Evolutionary conservation across 148 eudicot genomes (phyloP).

Genomic region (Dianthus caryophyllus): DNA sequence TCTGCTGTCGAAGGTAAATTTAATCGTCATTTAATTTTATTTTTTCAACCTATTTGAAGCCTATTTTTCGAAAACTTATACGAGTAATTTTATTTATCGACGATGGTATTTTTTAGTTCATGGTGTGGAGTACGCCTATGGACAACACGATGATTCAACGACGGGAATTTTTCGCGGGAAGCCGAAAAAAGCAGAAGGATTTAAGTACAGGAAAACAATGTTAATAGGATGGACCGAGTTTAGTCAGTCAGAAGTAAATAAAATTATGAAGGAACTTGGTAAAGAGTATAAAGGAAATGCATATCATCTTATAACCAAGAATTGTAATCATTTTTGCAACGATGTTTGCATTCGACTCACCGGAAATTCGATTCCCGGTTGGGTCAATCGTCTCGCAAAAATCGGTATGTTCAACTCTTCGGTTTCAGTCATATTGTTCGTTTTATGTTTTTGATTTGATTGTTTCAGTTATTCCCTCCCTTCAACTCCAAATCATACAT

Average conservation of each 20-base stretch:
- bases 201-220: conserved; percentile 41
- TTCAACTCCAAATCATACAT: too few species aligned
- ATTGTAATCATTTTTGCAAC: conserved; percentile 66
- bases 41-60: background rate
- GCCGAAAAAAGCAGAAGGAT: conserved; percentile 53
- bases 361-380: conserved; percentile 50
- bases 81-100: background rate
- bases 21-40: background rate
- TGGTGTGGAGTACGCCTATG: conserved; percentile 65
- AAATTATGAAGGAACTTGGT: conserved; percentile 47
- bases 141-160: conserved; percentile 45
- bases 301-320: conserved; percentile 53
- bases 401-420: conserved; percentile 38
- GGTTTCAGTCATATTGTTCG: too few species aligned
- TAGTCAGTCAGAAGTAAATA: conserved; percentile 29
- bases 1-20: conserved; percentile 72
- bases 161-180: conserved; percentile 50
- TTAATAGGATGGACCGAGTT: conserved; percentile 53
- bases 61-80: background rate
- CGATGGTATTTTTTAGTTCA: conserved; percentile 33
- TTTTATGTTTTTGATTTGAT: too few species aligned
- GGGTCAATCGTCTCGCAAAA: conserved; percentile 60
- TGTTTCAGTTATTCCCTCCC: too few species aligned
- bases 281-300: conserved; percentile 48
- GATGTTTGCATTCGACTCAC: conserved; percentile 50